Conservation (phyloP, 225 moss, liverwort and hornwort genomes). For the Bryum argenteum region DNA sequence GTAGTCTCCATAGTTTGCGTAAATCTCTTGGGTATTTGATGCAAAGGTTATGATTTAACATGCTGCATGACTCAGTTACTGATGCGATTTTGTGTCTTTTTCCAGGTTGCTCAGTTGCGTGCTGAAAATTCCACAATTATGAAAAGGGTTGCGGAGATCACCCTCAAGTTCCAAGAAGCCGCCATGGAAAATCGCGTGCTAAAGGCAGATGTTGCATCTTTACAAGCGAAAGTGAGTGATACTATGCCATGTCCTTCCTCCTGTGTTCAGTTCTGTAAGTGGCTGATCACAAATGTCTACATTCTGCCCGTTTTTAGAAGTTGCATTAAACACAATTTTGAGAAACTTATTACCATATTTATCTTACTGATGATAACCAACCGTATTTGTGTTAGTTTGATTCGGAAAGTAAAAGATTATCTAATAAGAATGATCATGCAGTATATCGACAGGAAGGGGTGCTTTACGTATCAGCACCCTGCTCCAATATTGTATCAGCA, state of each 20-base stretch:
- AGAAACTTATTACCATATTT: no score
- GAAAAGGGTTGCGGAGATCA: slow-evolving; percentile 71
- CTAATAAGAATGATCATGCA: no score
- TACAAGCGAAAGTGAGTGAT: slow-evolving; percentile 74
- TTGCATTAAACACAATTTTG: no score
- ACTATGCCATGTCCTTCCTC: not conserved
- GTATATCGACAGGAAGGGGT: no score
- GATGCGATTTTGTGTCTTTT: not conserved
- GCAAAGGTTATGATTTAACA: not conserved
- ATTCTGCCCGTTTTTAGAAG: no score
- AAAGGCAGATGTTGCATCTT: slow-evolving; percentile 87
- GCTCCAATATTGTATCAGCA: no score
- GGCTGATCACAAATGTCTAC: no score
- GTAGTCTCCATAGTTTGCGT: not conserved
- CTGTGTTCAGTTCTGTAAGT: not conserved
- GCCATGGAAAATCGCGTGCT: slow-evolving; percentile 87
- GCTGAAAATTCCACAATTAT: slow-evolving; percentile 71
- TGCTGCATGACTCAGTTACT: not conserved
- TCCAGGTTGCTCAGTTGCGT: slow-evolving; percentile 80
- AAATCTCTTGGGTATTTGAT: not conserved
- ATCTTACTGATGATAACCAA: no score
- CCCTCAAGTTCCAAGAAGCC: slow-evolving; percentile 83
- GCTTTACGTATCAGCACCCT: no score
- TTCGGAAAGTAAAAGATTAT: no score
- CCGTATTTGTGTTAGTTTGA: no score